Base-by-base conservation (phyloP, 129 eudicot species). In the Chrysanthemum lavandulifolium region DNA sequence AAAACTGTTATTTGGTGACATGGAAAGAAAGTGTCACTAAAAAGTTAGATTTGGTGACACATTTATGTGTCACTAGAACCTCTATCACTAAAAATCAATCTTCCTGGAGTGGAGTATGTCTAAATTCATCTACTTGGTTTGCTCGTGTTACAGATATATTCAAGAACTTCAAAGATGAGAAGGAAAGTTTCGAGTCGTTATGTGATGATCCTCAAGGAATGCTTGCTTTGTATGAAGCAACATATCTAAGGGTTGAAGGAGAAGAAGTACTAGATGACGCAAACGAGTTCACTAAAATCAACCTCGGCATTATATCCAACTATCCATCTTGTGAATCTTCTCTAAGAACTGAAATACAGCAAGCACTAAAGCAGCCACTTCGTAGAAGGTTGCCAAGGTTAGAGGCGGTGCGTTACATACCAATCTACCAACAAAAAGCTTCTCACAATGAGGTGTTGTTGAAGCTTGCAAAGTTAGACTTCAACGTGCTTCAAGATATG, bases 381-480 rank as follows among this genome's bases (percentile, higher is more conserved):
- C 57, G 16, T 2, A 52, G 6, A 52, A 52, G 57, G 57, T 52
- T 52, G 5, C 57, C 57, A 9, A 52, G 57, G 57, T n/a, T 52
- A 52, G 57, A 52, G 57, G 57, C 57, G n/a, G 57, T 52, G 14
- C 57, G 57, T 15, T 52, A 52, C 57, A 52, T 52, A 52, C 57
- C 57, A 11, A 52, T 52, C 57, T 52, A 52, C 57, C 57, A 52
- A 13, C 43, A 33, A 33, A n/a, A 52, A 52, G 57, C 57, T 52
- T 52, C 57, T 15, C 57, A 52, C 13, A 52, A 52, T 52, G 16
- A 52, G 16, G 16, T n/a, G 6, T 52, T 52, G 15, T 13, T 52
- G 4, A 9, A 52, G 13, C 57, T 52, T 52, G 57, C 57, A 52
- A 52, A 52, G 15, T 13, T 52, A 52, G 57, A 52, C 13, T 52